Base-by-base conservation (phyloP, 768 basidiomycete species). In the Daedaleopsis sinensis region DNA sequence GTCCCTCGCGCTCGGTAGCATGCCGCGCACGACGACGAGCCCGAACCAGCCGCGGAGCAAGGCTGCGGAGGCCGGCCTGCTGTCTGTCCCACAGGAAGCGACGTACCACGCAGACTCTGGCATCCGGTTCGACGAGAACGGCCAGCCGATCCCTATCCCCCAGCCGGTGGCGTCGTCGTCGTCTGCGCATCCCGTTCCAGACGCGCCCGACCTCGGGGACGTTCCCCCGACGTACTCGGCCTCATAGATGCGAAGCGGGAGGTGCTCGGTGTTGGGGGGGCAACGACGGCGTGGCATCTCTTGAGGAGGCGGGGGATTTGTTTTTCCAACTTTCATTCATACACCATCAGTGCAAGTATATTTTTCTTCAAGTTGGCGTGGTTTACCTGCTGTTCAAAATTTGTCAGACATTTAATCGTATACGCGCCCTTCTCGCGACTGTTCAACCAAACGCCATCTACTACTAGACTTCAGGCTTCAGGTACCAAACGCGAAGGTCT, bases 31-130 rank as follows among this genome's bases (percentile, higher is more conserved):
- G 18, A 21, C 18, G 1, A 16, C 44, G 5, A 63, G 62, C 35
- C 57, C 62, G 16, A 63, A 63, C 48, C 57, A 58, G 39, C 48
- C 62, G 19, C 47, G 53, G 36, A 67, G 66, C 63, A 67, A 67
- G 58, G 66, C 66, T 0, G 66, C 66, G 16, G 58, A 67, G 52
- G 66, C 66, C 1, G 66, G 66, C 15, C 21, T 67, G 48, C 47
- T 67, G 18, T 67, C 66, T 0, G 55, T 67, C 7, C 51, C 63
- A 0, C 59, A 58, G 47, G 44, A 53, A 15, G 57, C 65, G 37
- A 67, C 57, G 12, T 67, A 36, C 52, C 66, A 67, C 39, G 62
- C 66, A 13, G 66, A 67, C 48, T 67, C 66, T 10, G 66, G 66
- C 7, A 53, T 67, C 13, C 59, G 66, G 18, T 67, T 67, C 58